Evolutionary conservation across 768 basidiomycete genomes (phyloP).

Genomic region (Tricholomella constricta): DNA sequence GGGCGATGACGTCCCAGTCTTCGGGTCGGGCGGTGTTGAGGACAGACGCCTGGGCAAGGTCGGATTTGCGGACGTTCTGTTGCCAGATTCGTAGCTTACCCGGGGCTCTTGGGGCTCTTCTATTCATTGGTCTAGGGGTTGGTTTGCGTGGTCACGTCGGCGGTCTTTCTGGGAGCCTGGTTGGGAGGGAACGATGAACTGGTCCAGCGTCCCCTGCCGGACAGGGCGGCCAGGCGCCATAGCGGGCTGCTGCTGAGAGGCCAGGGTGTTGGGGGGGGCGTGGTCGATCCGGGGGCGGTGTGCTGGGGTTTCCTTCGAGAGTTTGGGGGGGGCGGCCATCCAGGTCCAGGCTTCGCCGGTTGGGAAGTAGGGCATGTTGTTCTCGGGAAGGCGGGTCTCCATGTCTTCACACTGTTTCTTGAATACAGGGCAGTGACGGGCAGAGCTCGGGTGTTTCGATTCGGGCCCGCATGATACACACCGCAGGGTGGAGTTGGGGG

Average conservation of each 20-base stretch:
- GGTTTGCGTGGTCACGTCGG: background rate
- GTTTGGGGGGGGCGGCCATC: slow-evolving; percentile 1
- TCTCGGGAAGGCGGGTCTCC: background rate
- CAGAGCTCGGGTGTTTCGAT: slow-evolving; percentile 1
- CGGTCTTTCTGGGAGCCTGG: background rate
- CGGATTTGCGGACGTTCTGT: slow-evolving; percentile 29
- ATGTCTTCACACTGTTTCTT: background rate
- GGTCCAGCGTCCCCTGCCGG: background rate
- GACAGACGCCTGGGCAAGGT: slow-evolving; percentile 13
- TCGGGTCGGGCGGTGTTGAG: slow-evolving; percentile 13
- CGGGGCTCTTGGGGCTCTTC: background rate
- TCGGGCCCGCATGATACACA: slow-evolving; percentile 9
- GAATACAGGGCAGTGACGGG: slow-evolving; percentile 1
- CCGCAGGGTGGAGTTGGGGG: background rate
- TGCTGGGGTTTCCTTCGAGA: background rate
- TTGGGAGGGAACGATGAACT: background rate
- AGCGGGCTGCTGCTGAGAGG: background rate
- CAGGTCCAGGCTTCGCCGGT: slow-evolving; percentile 4
- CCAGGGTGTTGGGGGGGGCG: too few species aligned
- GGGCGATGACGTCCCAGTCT: slow-evolving; percentile 25
- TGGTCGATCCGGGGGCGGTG: background rate
- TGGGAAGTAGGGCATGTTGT: slow-evolving; percentile 13
- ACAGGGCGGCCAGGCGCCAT: background rate
- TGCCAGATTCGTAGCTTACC: slow-evolving; percentile 24
- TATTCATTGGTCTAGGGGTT: background rate